A percentile compares a stretch with the other conserved stretches of the same genome.
These are phyloP conservation scores for Lentithecium fluviatile DNA, from an alignment of 495 filamentous ascomycete genomes.

Conservation along the genomic window DNA sequence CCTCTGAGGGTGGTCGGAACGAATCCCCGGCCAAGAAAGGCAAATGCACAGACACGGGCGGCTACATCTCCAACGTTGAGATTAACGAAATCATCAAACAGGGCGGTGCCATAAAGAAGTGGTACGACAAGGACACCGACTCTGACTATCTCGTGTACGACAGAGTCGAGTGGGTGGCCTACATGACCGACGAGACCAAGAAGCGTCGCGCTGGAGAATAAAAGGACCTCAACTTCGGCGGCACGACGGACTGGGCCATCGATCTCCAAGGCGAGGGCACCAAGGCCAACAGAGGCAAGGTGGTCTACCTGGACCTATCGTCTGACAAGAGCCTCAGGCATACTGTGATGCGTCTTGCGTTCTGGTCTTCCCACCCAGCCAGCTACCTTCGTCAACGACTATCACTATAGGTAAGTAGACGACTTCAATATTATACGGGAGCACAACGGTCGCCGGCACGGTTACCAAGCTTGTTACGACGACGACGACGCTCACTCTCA, in stretches of 20 bases:
- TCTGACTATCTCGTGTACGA: conserved; percentile 48
- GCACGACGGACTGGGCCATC: conserved; percentile 38
- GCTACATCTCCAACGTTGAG: conserved; percentile 37
- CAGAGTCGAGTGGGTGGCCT: conserved; percentile 39
- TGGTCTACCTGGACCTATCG: too few species aligned
- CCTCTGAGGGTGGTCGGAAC: too few species aligned
- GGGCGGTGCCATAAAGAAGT: neutral
- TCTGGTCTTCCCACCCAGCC: too few species aligned
- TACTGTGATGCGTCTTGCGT: too few species aligned
- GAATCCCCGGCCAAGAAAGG: conserved; percentile 28
- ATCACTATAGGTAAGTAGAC: too few species aligned
- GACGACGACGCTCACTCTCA: too few species aligned
- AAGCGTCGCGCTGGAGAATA: conserved; percentile 3
- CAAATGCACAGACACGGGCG: conserved; percentile 28
- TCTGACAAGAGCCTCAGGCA: too few species aligned
- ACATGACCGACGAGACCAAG: conserved; percentile 41
- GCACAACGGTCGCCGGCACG: too few species aligned
- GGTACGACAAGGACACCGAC: conserved; percentile 15
- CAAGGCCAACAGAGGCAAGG: too few species aligned
- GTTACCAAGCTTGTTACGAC: too few species aligned
- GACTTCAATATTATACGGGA: too few species aligned
- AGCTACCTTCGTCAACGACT: too few species aligned
- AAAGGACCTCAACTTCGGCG: conserved; percentile 31
- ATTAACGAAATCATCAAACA: conserved; percentile 17
- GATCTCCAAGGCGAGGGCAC: conserved; percentile 36